Evolutionary conservation across 352 stramenopile species (phyloP), one percentile per base, ranked within the genome.

Genomic region (Globisporangium orthogonon): DNA sequence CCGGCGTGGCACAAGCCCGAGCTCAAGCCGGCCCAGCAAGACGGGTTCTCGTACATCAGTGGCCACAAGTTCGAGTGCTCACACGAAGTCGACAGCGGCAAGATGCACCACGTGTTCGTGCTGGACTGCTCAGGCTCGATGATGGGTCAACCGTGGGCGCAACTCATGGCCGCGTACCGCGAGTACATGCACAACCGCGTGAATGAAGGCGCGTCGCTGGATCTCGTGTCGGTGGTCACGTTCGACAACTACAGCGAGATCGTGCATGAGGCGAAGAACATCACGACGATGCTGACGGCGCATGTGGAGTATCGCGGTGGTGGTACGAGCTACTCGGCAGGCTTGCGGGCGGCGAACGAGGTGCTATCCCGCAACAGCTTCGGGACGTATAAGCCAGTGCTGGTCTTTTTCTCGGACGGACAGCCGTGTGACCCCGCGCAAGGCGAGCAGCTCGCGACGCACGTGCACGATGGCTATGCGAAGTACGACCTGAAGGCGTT

Each of bases 321-420:
- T 2, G 78, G 79, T 2, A 90, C 84, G 2, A 74, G 62, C 29
- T 91, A 76, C 56, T 52, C 65, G n/a, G 60, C 61, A 1, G 84
- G 78, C 3, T 61, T 94, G 31, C 74, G 76, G 0, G 33, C 63
- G 31, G 78, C 82, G 1, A 87, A 71, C 23, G 80, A 90, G 31
- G 71, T 94, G 31, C 56, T 94, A 11, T 94, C 84, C 7, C 73
- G 84, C 52, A 69, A 76, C 29, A 67, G 74, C 18, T 83, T 86
- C 49, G 70, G 78, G 15, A 52, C 40, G 13, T 89, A 86, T 67
- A 78, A 83, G 58, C 82, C 84, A 7, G 71, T 80, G 3, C 18
- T 94, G 2, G 65, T 94, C 15, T 91, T 94, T 49, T 92, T 94
- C 56, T 89, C 80, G 13, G 81, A 94, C 47, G 84, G 81, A 0